Evolutionary conservation across 2,329 filamentous ascomycete species (phyloP), one percentile per base, ranked within the genome.

Genomic region (Fusarium bactridioides): DNA sequence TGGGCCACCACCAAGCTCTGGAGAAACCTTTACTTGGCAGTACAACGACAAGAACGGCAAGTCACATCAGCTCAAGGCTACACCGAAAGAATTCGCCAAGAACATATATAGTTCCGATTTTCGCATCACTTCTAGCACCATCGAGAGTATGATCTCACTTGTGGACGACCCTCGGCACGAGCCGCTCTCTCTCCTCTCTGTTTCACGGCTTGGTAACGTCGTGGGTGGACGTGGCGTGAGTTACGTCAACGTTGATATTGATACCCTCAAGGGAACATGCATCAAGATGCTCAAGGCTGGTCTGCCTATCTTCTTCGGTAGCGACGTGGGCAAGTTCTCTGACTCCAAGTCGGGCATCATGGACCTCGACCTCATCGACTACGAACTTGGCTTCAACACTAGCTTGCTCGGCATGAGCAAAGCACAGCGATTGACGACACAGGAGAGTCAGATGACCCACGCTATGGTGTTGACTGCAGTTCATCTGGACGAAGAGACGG

Each of bases 381-480:
- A 95, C 81, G 88, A 92, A 75, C 88, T 97, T 3, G 94, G 93
- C n/a, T 94, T 97, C 82, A 93, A 94, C 76, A 87, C 94, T 68
- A 86, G 86, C 61, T 85, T 97, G 29, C 86, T 95, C 13, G 90
- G 89, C 23, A 87, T 97, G 88, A 89, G 84, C 77, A 97, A 97
- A 82, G 92, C 92, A 2, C 88, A 94, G 76, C 85, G 94, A 7
- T 83, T 97, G 50, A 85, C 88, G 76, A 91, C 91, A 1, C 90
- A 93, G 16, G 94, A 97, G 82, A 92, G 89, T 60, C 87, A 89
- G 56, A 97, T 97, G 94, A 97, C 94, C 2, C 94, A 97, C 77
- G 94, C 94, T 9, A 97, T 97, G 94, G 93, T 97, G 1, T 82
- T 97, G 69, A 97, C 94, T 5, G 94, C 90, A 2, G 94, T 97